Evolutionary conservation across 768 basidiomycete species (phyloP), one percentile per base, ranked within the genome.

Genomic region (Rhizopogon vinicolor): DNA sequence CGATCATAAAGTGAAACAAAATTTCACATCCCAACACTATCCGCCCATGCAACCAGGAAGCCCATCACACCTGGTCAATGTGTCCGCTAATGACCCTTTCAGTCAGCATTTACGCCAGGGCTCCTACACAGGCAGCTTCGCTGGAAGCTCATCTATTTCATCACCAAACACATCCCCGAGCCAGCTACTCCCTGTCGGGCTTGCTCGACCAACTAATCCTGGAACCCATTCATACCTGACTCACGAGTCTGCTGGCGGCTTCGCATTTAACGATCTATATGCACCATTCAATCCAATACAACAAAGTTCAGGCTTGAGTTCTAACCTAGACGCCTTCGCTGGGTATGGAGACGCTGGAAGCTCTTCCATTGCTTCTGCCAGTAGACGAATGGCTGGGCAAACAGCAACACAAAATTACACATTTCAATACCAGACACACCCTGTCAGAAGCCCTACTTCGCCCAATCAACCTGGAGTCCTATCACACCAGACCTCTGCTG

Each of bases 361-460:
- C 22, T 60, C 65, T 19, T 53, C 64, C n/a, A 59, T 63, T 58
- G 58, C 68, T 46, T 76, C 82, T 1, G 68, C 72, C 35, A 69
- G 72, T 35, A 77, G 76, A 42, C 40, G n/a, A 41, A 41, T 41
- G 40, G n/a, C 40, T 41, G 31, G 31, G 31, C 39, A 14, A 16
- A 39, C 14, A 39, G 8, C 31, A 33, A 8, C 73, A 44, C 68
- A 72, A 41, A 55, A 66, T 67, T 60, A 70, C 64, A 56, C 74
- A 63, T 66, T 67, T 61, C 62, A 67, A 45, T 67, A 63, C 55
- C 61, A 67, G 52, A 55, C 59, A 28, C 60, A 61, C 46, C 65
- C 59, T 13, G 56, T 46, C 19, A 55, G 46, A 33, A 60, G 18
- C 18, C 43, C 63, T 35, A 28, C 55, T 28, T 58, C 62, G 31